Evolutionary conservation across 768 basidiomycete species (phyloP).

Genomic region (Clathrus columnatus): DNA sequence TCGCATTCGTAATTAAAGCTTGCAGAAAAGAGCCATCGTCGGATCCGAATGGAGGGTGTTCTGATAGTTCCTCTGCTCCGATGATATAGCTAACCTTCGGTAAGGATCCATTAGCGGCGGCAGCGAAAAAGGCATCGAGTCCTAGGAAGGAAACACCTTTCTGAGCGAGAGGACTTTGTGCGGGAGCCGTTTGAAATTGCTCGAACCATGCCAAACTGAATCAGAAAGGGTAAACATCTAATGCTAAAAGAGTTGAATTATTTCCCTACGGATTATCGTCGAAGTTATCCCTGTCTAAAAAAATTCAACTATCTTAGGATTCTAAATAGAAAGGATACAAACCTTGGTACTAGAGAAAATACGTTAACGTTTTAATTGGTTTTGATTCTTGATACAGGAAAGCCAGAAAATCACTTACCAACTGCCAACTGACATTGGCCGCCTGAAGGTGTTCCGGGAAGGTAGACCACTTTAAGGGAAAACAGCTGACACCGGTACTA

Average conservation of each 20-base stretch:
- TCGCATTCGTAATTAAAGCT: slow-evolving; percentile 9
- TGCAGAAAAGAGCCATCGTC: slow-evolving; percentile 8
- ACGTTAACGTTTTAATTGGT: neutral
- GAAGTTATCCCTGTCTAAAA: slow-evolving; percentile 6
- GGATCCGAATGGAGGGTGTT: slow-evolving; percentile 9
- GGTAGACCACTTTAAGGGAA: slow-evolving; percentile 11
- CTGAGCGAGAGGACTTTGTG: neutral
- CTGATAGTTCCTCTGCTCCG: slow-evolving; percentile 10
- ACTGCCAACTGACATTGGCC: slow-evolving; percentile 8
- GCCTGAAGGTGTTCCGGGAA: slow-evolving; percentile 6
- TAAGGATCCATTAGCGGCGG: slow-evolving; percentile 9
- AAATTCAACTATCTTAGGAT: neutral
- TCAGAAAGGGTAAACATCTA: neutral
- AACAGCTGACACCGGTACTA: slow-evolving; percentile 7
- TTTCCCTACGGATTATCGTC: slow-evolving; percentile 11
- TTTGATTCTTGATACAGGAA: neutral
- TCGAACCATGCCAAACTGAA: slow-evolving; percentile 7
- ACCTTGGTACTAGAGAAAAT: slow-evolving; percentile 9
- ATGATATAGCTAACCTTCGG: slow-evolving; percentile 12
- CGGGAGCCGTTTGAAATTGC: neutral
- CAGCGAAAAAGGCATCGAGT: slow-evolving; percentile 6
- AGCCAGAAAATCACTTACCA: neutral
- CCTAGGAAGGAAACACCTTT: slow-evolving; percentile 9
- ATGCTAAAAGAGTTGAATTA: neutral
- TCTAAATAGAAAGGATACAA: neutral